Evolutionary conservation across 495 filamentous ascomycete species (phyloP).

Genomic region (Xylaria nigripes): DNA sequence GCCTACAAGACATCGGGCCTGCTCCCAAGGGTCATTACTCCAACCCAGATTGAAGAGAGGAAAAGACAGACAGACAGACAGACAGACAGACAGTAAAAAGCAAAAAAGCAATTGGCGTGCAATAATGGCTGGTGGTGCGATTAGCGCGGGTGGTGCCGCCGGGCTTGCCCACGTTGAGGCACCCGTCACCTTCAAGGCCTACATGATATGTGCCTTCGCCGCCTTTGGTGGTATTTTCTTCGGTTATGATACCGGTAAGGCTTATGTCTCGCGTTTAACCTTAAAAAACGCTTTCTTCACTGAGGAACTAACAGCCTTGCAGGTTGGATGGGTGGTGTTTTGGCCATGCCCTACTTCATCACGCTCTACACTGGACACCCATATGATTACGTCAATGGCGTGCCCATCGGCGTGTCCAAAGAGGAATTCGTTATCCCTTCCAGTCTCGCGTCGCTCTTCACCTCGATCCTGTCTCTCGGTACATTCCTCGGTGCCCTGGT

Average conservation of each 20-base stretch:
- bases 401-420: slow-evolving; percentile 29
- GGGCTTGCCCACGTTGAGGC: slow-evolving; percentile 43
- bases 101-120: neutral
- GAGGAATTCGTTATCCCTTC: slow-evolving; percentile 38
- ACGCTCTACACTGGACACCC: slow-evolving; percentile 35
- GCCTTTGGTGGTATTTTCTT: slow-evolving; percentile 55
- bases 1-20: slow-evolving; percentile 7
- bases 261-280: slow-evolving; percentile 11
- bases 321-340: slow-evolving; percentile 51
- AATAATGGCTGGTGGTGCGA: slow-evolving; percentile 32
- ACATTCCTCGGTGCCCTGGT: slow-evolving; percentile 61
- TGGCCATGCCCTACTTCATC: slow-evolving; percentile 43
- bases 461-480: slow-evolving; percentile 57
- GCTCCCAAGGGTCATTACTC: slow-evolving; percentile 1
- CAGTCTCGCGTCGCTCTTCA: slow-evolving; percentile 50
- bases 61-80: neutral
- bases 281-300: neutral
- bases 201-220: slow-evolving; percentile 52
- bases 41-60: slow-evolving; percentile 9
- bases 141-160: slow-evolving; percentile 32
- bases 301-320: slow-evolving; percentile 49
- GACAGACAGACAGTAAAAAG: too few relatives aligned
- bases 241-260: slow-evolving; percentile 49
- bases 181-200: slow-evolving; percentile 54
- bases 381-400: slow-evolving; percentile 42